Conservation (phyloP, 306 rosid genomes). For the Dalbergia cultrata region DNA sequence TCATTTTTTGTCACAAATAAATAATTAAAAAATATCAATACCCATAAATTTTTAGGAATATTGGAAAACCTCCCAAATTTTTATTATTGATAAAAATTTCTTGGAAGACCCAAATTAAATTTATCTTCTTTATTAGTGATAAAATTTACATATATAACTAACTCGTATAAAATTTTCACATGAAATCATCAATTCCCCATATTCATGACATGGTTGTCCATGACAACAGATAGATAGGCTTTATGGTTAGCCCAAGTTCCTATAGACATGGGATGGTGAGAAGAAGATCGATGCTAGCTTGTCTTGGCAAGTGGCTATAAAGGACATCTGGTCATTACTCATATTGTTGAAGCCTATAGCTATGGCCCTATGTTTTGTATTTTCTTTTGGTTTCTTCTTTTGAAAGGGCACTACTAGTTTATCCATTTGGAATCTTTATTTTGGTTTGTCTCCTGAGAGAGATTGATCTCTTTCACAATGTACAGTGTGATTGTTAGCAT, state of each 20-base stretch:
- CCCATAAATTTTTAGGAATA: too few species aligned
- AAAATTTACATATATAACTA: too few species aligned
- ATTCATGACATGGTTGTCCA: conserved; percentile 31
- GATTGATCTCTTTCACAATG: neutral
- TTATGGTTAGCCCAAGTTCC: conserved; percentile 21
- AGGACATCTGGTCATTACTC: conserved; percentile 14
- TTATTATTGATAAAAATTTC: too few species aligned
- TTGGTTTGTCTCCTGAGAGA: conserved; percentile 10
- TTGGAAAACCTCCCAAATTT: too few species aligned
- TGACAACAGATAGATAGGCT: conserved; percentile 15
- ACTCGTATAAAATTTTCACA: too few species aligned
- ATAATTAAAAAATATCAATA: too few species aligned
- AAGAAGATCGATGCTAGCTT: neutral
- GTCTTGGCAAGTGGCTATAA: conserved; percentile 24
- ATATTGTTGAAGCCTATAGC: neutral
- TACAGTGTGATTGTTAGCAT: neutral
- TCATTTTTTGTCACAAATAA: too few species aligned
- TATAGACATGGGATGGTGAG: conserved; percentile 9
- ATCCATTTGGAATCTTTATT: conserved; percentile 19
- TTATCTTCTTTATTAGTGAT: too few species aligned
- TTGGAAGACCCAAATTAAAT: too few species aligned
- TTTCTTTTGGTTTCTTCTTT: conserved; percentile 1
- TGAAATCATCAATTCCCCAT: too few species aligned
- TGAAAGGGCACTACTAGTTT: neutral
- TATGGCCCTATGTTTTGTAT: conserved; percentile 6